A percentile compares a stretch with the other conserved stretches of the same genome.
Conservation (phyloP, 805 yeast species). For the Candida oleophila region DNA sequence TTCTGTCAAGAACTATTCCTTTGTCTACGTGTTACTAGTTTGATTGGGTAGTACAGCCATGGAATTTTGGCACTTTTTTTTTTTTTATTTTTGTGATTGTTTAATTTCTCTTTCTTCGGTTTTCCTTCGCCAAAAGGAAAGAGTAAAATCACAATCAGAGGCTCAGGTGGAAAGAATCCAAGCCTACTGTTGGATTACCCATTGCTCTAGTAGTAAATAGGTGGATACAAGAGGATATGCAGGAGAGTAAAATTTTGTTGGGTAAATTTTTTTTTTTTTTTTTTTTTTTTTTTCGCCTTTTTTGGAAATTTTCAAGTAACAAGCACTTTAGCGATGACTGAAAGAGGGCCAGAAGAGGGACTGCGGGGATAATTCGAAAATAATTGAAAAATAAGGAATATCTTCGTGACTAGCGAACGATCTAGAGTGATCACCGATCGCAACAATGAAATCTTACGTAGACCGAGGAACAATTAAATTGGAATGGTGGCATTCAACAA, state of each 20-base stretch:
- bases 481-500: no score
- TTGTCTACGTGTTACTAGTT: not conserved
- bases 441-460: no score
- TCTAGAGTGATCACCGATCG: not conserved
- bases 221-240: not conserved
- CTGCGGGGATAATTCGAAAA: not conserved
- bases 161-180: no score
- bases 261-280: not conserved
- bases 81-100: no score
- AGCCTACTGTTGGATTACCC: not conserved
- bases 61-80: not conserved
- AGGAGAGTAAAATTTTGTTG: not conserved
- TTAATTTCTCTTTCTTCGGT: not conserved
- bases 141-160: no score
- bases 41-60: not conserved
- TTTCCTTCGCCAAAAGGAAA: no score
- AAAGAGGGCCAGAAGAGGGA: not conserved
- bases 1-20: no score
- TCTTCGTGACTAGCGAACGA: no score
- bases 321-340: not conserved
- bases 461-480: no score
- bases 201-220: not conserved
- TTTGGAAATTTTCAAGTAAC: not conserved
- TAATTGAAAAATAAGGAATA: not conserved
- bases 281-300: no score